A percentile compares a stretch with the other conserved stretches of the same genome.
These are phyloP conservation scores for Amanita molliuscula DNA, from an alignment of 768 basidiomycete species.

Conservation along the genomic window DNA sequence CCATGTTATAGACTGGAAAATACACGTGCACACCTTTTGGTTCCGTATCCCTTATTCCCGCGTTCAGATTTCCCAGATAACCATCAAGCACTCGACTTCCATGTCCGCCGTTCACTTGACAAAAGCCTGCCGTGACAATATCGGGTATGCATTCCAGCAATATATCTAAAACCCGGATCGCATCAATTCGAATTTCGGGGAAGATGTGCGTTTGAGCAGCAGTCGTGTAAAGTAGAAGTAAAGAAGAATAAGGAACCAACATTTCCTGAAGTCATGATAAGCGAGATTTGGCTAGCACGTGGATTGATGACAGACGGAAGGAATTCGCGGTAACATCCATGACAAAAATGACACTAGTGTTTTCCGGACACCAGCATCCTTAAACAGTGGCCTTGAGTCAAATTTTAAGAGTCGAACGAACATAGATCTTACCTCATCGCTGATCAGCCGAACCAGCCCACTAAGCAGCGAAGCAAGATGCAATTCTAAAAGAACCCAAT, in stretches of 20 bases:
- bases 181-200: constrained; percentile 89
- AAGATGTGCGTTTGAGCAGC: constrained; percentile 94
- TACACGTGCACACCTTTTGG: constrained; percentile 31
- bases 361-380: constrained; percentile 81
- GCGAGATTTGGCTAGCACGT: neutral
- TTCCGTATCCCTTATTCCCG: constrained; percentile 52
- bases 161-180: constrained; percentile 69
- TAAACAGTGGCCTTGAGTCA: constrained; percentile 7
- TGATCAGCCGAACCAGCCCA: constrained; percentile 59
- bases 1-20: neutral
- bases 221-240: constrained; percentile 75
- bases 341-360: constrained; percentile 53
- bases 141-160: constrained; percentile 63
- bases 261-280: constrained; percentile 37
- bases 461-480: constrained; percentile 47
- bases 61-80: constrained; percentile 70
- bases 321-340: constrained; percentile 63
- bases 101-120: constrained; percentile 35
- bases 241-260: constrained; percentile 62
- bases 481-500: constrained; percentile 43
- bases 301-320: constrained; percentile 31
- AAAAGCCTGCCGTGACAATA: constrained; percentile 61
- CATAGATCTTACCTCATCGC: constrained; percentile 58
- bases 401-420: neutral
- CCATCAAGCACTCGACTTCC: constrained; percentile 65